phyloP scores from a whole-genome alignment of 495 filamentous ascomycete genomes.

The Daldinia bambusicola region DNA sequence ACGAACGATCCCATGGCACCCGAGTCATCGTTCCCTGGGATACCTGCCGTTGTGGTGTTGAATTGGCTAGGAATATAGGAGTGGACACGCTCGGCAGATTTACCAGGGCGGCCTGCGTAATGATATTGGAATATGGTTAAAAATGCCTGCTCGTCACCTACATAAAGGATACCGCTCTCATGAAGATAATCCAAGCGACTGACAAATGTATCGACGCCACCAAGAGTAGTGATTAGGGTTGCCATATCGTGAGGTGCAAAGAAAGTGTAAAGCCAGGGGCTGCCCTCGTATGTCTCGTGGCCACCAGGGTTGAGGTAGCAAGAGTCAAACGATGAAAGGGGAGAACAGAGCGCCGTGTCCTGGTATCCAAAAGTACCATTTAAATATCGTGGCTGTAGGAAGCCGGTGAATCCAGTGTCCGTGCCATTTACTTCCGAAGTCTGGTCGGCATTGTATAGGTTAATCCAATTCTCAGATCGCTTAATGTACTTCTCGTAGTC shows the following conservation, averaged over 20 bases:
- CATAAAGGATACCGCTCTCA: conserved; percentile 66
- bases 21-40: conserved; percentile 77
- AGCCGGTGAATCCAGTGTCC: conserved; percentile 69
- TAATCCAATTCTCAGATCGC: conserved; percentile 69
- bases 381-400: conserved; percentile 69
- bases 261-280: conserved; percentile 71
- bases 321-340: conserved; percentile 59
- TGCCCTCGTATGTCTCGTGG: conserved; percentile 73
- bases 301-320: conserved; percentile 69
- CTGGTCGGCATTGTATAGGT: conserved; percentile 70
- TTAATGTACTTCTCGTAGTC: conserved; percentile 68
- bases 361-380: conserved; percentile 72
- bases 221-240: conserved; percentile 64
- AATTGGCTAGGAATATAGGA: conserved; percentile 72
- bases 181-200: conserved; percentile 70
- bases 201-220: conserved; percentile 66
- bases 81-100: conserved; percentile 69
- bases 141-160: conserved; percentile 74
- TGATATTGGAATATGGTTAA: conserved; percentile 73
- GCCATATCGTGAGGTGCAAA: conserved; percentile 75
- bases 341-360: conserved; percentile 62
- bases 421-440: conserved; percentile 64
- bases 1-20: conserved; percentile 76
- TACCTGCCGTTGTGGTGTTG: conserved; percentile 65
- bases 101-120: conserved; percentile 70